These are phyloP conservation scores for Gloeostereum incarnatum DNA, from an alignment of 768 basidiomycete genomes.

Conservation along the genomic window DNA sequence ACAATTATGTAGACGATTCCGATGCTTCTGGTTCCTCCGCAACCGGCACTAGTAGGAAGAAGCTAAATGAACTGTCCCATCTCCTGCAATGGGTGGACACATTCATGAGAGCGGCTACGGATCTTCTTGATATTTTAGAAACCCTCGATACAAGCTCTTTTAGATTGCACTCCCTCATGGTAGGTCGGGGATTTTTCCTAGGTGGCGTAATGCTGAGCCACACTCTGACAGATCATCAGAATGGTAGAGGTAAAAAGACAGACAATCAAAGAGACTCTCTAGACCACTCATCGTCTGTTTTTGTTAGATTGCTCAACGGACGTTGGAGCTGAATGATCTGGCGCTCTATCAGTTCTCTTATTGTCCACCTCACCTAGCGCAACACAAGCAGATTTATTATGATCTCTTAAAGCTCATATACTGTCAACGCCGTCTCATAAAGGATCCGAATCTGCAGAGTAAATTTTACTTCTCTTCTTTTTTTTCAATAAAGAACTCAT, in stretches of 20 bases:
- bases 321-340: constrained; percentile 31
- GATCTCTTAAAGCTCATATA: constrained; percentile 33
- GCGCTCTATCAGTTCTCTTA: constrained; percentile 34
- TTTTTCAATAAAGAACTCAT: neutral
- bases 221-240: constrained; percentile 31
- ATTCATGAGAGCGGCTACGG: no score
- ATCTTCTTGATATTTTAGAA: no score
- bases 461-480: constrained; percentile 1
- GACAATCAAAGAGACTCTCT: constrained; percentile 1
- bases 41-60: no score
- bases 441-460: constrained; percentile 2
- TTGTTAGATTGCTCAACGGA: constrained; percentile 34
- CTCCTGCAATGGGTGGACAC: no score
- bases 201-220: neutral
- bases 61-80: no score
- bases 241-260: constrained; percentile 38
- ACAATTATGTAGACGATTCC: no score
- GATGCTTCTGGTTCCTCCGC: no score
- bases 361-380: constrained; percentile 27
- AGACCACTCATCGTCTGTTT: constrained; percentile 4
- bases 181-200: constrained; percentile 14
- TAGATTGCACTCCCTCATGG: no score
- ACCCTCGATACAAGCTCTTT: no score
- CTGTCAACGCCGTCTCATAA: constrained; percentile 17
- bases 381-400: constrained; percentile 40